Conservation (phyloP, 768 basidiomycete species). For the Kwoniella dejecticola region DNA sequence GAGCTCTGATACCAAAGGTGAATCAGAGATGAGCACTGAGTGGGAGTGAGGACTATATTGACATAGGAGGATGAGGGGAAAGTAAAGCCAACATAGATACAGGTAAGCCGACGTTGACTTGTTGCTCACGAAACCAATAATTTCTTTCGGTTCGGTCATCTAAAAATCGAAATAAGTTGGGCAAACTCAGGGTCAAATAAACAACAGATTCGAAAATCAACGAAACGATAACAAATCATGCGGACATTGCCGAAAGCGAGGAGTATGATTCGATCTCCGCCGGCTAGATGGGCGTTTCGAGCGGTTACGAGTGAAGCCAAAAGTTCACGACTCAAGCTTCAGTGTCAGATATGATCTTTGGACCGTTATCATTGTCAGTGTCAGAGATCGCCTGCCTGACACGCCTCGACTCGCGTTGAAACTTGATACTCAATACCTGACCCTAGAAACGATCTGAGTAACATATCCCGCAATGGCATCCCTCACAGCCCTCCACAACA, state of each 20-base stretch:
- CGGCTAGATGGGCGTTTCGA: no score
- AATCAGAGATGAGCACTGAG: background rate
- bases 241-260: background rate
- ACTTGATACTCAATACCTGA: no score
- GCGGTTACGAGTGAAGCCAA: no score
- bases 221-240: background rate
- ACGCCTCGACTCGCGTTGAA: no score
- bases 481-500: constrained; percentile 13
- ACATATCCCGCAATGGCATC: background rate
- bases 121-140: background rate
- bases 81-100: background rate
- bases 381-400: no score
- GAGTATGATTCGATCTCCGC: background rate
- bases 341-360: no score
- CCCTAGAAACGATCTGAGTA: background rate
- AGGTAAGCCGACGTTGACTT: background rate
- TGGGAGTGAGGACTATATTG: background rate
- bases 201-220: background rate
- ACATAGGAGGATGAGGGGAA: background rate
- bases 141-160: constrained; percentile 1
- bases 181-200: background rate
- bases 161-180: constrained; percentile 1
- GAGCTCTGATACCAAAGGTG: background rate
- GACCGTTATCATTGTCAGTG: background rate
- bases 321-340: no score